phyloP scores from a whole-genome alignment of 2,329 filamentous ascomycete species.

The Aspergillus brasiliensis region DNA sequence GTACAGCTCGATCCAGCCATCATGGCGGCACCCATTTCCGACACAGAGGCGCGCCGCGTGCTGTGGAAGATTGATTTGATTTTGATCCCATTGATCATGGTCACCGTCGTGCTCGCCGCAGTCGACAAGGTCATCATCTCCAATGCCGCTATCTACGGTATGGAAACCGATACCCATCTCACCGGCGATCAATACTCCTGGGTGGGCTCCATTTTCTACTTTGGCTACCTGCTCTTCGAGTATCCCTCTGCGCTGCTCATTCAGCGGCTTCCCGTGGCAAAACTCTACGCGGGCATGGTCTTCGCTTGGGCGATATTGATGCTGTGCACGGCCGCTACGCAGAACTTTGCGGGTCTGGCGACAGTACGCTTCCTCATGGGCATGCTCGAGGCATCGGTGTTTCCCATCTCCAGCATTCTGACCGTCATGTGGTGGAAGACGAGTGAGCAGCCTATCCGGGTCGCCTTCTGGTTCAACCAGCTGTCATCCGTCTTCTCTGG shows the following conservation, averaged over 20 bases:
- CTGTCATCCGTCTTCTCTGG: slow-evolving; percentile 1
- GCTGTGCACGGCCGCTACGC: slow-evolving; percentile 3
- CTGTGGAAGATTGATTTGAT: slow-evolving; percentile 10
- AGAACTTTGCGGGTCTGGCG: slow-evolving; percentile 5
- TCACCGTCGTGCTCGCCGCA: not conserved
- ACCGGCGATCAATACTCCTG: slow-evolving; percentile 5
- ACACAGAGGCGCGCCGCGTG: slow-evolving; percentile 1
- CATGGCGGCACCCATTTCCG: not conserved
- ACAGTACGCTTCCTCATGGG: slow-evolving; percentile 10
- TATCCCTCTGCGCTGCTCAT: not conserved
- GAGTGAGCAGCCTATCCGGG: slow-evolving; percentile 7
- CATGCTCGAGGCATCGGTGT: slow-evolving; percentile 1
- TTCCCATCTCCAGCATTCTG: not conserved
- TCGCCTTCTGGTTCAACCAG: not conserved
- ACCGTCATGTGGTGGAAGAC: slow-evolving; percentile 6
- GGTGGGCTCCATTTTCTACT: slow-evolving; percentile 9
- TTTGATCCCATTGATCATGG: slow-evolving; percentile 8
- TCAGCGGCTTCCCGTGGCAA: slow-evolving; percentile 1
- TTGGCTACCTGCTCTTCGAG: slow-evolving; percentile 5
- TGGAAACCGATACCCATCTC: slow-evolving; percentile 2
- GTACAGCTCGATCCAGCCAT: slow-evolving; percentile 1
- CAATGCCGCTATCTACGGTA: slow-evolving; percentile 6
- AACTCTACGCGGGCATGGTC: not conserved
- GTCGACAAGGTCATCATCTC: slow-evolving; percentile 11
- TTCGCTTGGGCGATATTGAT: not conserved